phyloP scores from a whole-genome alignment of 1,284 basidiomycete genomes.

The Ganoderma resinaceum region DNA sequence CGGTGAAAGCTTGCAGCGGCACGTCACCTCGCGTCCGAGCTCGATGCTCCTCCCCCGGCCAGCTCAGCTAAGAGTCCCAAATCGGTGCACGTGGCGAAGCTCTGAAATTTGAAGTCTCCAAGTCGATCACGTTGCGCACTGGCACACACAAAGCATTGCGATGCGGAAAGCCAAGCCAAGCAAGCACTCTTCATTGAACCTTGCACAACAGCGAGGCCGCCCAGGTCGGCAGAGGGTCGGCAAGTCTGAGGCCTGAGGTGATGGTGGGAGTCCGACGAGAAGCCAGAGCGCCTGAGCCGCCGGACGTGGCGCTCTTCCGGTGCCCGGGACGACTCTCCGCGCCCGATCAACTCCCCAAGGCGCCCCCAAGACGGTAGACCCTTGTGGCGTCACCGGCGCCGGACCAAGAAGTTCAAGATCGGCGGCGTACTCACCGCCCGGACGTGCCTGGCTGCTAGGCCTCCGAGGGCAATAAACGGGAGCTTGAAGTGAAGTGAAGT shows the following conservation, averaged over 20 bases:
- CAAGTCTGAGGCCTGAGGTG: neutral
- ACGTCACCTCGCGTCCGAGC: neutral
- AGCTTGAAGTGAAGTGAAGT: no score
- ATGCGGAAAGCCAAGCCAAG: neutral
- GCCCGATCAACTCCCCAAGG: neutral
- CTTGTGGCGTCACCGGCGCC: neutral
- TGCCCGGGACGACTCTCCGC: neutral
- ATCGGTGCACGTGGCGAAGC: no score
- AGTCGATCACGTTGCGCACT: neutral
- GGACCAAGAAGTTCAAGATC: no score
- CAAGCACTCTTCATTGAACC: neutral
- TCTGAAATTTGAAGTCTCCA: neutral
- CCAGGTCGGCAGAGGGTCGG: neutral
- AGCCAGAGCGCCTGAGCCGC: neutral
- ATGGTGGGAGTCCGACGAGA: neutral
- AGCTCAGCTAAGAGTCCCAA: no score
- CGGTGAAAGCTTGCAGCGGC: neutral
- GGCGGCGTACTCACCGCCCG: neutral
- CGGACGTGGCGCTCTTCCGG: neutral
- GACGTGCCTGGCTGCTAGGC: no score
- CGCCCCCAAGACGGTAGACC: neutral
- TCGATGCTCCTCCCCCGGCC: no score
- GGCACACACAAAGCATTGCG: neutral
- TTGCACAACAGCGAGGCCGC: neutral
- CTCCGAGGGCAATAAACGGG: no score